phyloP scores from a whole-genome alignment of 139 green algal genomes.

The Chlorella ohadii region DNA sequence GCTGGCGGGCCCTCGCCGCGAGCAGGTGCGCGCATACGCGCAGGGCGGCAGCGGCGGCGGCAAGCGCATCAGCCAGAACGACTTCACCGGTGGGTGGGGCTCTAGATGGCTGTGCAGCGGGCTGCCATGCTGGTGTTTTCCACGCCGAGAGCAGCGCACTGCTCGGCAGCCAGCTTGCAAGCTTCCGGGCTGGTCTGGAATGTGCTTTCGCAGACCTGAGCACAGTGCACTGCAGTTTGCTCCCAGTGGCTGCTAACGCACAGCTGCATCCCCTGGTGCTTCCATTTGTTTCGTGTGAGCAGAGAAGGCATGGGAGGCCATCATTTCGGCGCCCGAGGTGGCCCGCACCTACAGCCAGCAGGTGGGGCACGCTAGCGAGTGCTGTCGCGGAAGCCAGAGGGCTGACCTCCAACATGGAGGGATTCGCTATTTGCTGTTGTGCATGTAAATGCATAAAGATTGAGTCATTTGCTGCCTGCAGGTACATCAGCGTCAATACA shows the following conservation, averaged over 20 bases:
- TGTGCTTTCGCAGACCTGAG: no score
- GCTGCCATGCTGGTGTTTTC: no score
- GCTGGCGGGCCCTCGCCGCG: neutral
- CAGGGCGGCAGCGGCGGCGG: conserved; percentile 40
- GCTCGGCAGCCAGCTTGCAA: no score
- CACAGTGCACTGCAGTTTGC: neutral
- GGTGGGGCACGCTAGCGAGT: neutral
- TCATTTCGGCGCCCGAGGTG: conserved; percentile 88
- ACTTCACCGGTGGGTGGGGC: conserved; percentile 89
- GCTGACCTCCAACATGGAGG: no score
- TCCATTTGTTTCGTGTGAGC: neutral
- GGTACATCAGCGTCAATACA: no score
- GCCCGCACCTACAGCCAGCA: conserved; percentile 76
- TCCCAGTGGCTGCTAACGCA: neutral
- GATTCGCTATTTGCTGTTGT: no score
- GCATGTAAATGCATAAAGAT: no score
- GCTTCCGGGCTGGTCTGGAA: neutral
- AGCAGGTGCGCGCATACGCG: conserved; percentile 28
- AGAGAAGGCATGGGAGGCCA: conserved; percentile 73
- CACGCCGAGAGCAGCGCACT: no score
- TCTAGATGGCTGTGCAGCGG: conserved; percentile 84
- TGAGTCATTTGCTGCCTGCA: no score
- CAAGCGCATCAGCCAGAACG: conserved; percentile 86
- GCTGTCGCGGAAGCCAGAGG: no score
- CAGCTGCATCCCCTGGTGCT: neutral